A percentile compares a stretch with the other conserved stretches of the same genome.
phyloP scores from a whole-genome alignment of 768 basidiomycete species.

The Grammothele lineata region DNA sequence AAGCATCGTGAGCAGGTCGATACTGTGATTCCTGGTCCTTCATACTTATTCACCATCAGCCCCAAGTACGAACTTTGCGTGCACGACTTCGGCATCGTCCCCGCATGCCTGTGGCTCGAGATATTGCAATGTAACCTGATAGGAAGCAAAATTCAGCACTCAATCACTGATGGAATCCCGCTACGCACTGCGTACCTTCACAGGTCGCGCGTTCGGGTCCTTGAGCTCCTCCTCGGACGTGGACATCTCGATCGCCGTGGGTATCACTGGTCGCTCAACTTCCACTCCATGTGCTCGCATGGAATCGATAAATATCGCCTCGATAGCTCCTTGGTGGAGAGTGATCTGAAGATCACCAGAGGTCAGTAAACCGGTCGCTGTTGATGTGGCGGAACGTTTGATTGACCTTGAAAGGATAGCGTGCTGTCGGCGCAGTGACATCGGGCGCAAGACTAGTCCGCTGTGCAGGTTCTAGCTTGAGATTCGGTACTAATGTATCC shows the following conservation, averaged over 20 bases:
- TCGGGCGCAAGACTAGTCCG: conserved; percentile 59
- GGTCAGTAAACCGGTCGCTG: not conserved
- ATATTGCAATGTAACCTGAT: conserved; percentile 46
- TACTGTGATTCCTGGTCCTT: too few species aligned
- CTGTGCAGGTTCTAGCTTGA: conserved; percentile 30
- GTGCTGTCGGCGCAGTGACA: conserved; percentile 57
- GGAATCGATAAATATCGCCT: conserved; percentile 53
- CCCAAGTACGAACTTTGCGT: conserved; percentile 73
- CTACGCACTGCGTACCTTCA: conserved; percentile 22
- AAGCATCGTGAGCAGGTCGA: too few species aligned
- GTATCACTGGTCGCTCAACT: conserved; percentile 49
- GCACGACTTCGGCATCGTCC: conserved; percentile 47
- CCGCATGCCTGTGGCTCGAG: conserved; percentile 32
- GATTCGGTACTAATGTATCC: too few species aligned
- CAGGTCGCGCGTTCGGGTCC: conserved; percentile 34
- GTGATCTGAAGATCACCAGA: conserved; percentile 37
- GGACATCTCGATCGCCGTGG: conserved; percentile 44
- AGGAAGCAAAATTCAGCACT: too few species aligned
- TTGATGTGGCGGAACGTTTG: not conserved
- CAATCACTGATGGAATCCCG: not conserved
- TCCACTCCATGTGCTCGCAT: conserved; percentile 44
- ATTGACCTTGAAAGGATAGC: conserved; percentile 73
- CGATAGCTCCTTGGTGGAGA: conserved; percentile 62
- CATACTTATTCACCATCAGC: conserved; percentile 51
- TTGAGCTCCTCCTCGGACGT: conserved; percentile 37